Evolutionary conservation across 129 eudicot species (phyloP), one percentile per base, ranked within the genome.

Genomic region (Mikania micrantha): DNA sequence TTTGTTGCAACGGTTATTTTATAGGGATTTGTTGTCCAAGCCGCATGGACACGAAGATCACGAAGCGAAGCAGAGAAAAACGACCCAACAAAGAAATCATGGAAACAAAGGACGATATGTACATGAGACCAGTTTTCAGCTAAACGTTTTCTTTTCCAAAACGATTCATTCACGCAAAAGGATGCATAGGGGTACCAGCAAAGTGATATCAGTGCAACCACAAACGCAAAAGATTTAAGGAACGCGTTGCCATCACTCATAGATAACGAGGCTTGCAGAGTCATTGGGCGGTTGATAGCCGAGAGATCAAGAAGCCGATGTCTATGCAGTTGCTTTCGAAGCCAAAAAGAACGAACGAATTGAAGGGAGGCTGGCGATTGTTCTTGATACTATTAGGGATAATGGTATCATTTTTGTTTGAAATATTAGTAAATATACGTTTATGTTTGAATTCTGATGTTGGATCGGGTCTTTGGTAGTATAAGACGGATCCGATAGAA

Each of bases 31-130:
- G 69, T 84, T 15, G 95, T 93, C 13, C 73, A 88, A 80, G 91
- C 98, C 10, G 96, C 98, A 0, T 93, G 96, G 96, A 93, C 98
- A 40, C 72, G 98, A 41, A 88, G 98, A 80, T 86, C 98, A 56
- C 78, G 98, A 42, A 74, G 90, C 57, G 98, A 93, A 73, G 74
- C 78, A 56, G 91, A n/a, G n/a, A 88, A 7, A 93, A 86, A 58
- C 85, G 60, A 64, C 96, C 98, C 1, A 85, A 83, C 86, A 80
- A n/a, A 85, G 69, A 88, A 93, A 57, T 86, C 98, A 75, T 93
- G 96, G 95, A 93, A 93, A 73, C 98, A 93, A 28, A 85, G 83
- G 69, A 88, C 96, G 98, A 93, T 77, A 93, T 93, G 98, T 93
- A 88, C 79, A 75, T 93, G 98, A 82, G 98, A 69, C 98, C 96